These are phyloP conservation scores for Bimuria novae-zelandiae DNA, from an alignment of 2,329 filamentous ascomycete species.

Conservation along the genomic window DNA sequence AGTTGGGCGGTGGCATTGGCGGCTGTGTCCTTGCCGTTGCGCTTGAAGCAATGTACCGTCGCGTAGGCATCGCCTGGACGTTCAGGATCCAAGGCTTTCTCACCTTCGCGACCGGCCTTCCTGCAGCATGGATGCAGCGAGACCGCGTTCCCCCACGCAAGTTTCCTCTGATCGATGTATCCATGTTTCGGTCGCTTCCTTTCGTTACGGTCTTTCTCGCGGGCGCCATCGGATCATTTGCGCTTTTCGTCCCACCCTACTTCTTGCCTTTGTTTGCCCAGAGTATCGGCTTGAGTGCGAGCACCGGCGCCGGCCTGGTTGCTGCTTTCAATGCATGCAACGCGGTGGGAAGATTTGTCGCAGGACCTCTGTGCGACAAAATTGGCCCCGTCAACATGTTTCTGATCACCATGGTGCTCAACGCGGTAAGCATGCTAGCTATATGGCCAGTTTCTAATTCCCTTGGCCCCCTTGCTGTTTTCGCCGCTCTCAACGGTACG, in stretches of 20 bases:
- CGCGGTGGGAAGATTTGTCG: constrained; percentile 33
- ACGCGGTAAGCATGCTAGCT: constrained; percentile 34
- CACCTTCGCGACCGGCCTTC: constrained; percentile 29
- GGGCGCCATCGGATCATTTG: constrained; percentile 31
- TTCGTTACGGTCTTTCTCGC: constrained; percentile 31
- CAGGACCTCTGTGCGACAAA: constrained; percentile 34
- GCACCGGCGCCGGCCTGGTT: constrained; percentile 34
- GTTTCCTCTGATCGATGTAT: constrained; percentile 28
- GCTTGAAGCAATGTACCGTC: constrained; percentile 28
- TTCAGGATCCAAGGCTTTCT: constrained; percentile 36
- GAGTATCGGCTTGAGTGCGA: constrained; percentile 29
- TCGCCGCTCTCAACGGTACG: constrained; percentile 35
- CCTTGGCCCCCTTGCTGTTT: constrained; percentile 30
- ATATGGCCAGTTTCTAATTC: constrained; percentile 38
- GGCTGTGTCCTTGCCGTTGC: constrained; percentile 33
- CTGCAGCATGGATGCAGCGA: constrained; percentile 31
- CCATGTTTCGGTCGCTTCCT: constrained; percentile 29
- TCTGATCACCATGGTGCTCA: constrained; percentile 30
- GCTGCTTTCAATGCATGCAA: constrained; percentile 36
- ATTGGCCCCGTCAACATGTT: constrained; percentile 41
- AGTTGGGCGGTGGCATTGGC: constrained; percentile 35
- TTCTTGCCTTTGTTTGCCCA: constrained; percentile 36
- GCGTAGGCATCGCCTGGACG: constrained; percentile 37
- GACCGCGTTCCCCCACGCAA: constrained; percentile 29
- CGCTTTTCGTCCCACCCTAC: constrained; percentile 37